Base-by-base conservation (phyloP, 169 alveolate species). In the Eimeria acervulina region DNA sequence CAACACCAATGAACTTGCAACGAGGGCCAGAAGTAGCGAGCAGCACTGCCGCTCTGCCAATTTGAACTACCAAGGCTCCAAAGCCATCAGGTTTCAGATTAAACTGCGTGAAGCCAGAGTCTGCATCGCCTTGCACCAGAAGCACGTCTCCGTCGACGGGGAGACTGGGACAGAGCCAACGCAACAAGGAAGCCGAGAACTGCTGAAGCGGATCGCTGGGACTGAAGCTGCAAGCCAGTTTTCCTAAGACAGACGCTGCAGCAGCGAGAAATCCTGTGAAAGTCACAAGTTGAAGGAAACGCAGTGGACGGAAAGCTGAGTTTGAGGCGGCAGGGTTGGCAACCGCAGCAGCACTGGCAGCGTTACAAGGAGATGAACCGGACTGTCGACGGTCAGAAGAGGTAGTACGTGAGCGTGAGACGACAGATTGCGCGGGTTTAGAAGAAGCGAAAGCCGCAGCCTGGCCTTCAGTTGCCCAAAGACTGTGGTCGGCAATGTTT, bases 191-290 rank as follows among this genome's bases (percentile, higher is more conserved):
- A 42, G 31, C 33, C 8, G 93, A 85, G 23, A 85, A 21, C 52
- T 36, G 93, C 93, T 31, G 93, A 5, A 85, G 63, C 44, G 80
- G 93, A 5, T 47, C 93, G 61, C 81, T 44, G 23, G 93, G 93
- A 61, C 93, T 55, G 68, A 85, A 85, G 80, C 70, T 51, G 26
- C 61, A 85, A 31, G 93, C 93, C n/a, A 55, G 31, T 63, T 85
- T 85, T 61, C 93, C 93, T 26, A 85, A 21, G 21, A 85, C 93
- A 19, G 93, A 85, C 1, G 93, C 93, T 44, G 44, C 51, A 38
- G 93, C 76, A 26, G 93, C 93, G 31, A 85, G 70, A 44, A 85
- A 61, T 8, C 93, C 93, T 0, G 93, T 85, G 80, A 85, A 81
- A 21, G 33, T 36, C 44, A 55, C 93, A 38, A 85, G 93, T n/a